These are phyloP conservation scores for Galerina marginata DNA, from an alignment of 768 basidiomycete species.

Conservation along the genomic window DNA sequence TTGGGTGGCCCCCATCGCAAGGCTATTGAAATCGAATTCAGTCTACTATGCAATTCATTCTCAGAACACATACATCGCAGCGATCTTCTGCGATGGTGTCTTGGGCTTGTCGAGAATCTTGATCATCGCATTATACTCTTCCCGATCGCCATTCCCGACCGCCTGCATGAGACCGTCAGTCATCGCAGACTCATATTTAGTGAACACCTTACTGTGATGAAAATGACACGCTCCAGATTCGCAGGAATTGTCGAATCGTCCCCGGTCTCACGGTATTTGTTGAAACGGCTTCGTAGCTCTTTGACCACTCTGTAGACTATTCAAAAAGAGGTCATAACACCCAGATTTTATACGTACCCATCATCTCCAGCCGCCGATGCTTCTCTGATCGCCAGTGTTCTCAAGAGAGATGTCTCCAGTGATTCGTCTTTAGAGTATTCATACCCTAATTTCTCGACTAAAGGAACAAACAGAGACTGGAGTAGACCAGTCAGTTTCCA, in stretches of 20 bases:
- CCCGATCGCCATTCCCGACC: slow-evolving; percentile 72
- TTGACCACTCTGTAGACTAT: slow-evolving; percentile 62
- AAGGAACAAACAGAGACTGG: slow-evolving; percentile 71
- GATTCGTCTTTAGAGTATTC: slow-evolving; percentile 71
- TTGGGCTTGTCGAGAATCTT: slow-evolving; percentile 72
- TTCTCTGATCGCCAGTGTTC: slow-evolving; percentile 72
- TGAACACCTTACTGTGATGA: slow-evolving; percentile 43
- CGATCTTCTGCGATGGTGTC: slow-evolving; percentile 73
- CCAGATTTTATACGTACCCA: slow-evolving; percentile 21
- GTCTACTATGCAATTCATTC: background rate
- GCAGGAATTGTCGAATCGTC: slow-evolving; percentile 82
- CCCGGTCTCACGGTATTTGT: slow-evolving; percentile 66
- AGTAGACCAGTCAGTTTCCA: background rate
- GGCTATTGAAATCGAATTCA: slow-evolving; percentile 37
- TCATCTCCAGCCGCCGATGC: slow-evolving; percentile 41
- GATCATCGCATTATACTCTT: slow-evolving; percentile 77
- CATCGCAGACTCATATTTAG: too few species aligned
- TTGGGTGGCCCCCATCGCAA: slow-evolving; percentile 63
- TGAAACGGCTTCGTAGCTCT: slow-evolving; percentile 75
- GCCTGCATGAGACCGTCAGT: slow-evolving; percentile 44
- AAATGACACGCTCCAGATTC: slow-evolving; percentile 71
- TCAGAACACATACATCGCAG: slow-evolving; percentile 61
- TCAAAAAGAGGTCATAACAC: slow-evolving; percentile 9
- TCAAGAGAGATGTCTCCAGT: slow-evolving; percentile 69
- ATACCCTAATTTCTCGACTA: slow-evolving; percentile 81